Percentiles rank a stretch among this genome's conserved stretches.
Evolutionary conservation across 2,329 filamentous ascomycete genomes (phyloP).

Genomic region (Dactylellina sp.): DNA sequence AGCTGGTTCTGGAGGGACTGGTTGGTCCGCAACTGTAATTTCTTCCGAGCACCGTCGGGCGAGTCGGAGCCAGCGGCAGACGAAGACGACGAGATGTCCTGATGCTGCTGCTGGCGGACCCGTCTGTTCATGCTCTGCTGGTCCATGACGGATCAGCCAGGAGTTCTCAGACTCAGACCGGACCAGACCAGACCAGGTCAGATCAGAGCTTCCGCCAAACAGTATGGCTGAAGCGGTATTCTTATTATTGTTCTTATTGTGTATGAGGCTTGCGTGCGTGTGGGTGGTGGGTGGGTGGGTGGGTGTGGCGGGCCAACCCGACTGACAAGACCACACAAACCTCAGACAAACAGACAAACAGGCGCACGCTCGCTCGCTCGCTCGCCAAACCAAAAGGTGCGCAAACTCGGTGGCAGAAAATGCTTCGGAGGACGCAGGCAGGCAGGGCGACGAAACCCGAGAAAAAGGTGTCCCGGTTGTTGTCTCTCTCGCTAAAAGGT

Average conservation of each 20-base stretch:
- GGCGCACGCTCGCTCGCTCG: background rate
- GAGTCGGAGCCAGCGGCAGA: constrained; percentile 45
- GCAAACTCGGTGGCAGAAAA: background rate
- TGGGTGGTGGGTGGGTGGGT: background rate
- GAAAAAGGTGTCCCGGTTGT: constrained; percentile 3
- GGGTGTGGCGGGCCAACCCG: background rate
- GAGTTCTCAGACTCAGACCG: too few relatives aligned
- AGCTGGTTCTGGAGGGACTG: constrained; percentile 47
- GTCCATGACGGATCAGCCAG: constrained; percentile 5
- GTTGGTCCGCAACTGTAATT: constrained; percentile 23
- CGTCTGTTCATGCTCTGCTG: constrained; percentile 22
- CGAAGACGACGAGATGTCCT: constrained; percentile 27
- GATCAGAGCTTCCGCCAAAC: too few relatives aligned
- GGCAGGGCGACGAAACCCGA: background rate
- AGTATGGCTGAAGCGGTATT: constrained; percentile 1
- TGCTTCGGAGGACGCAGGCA: background rate
- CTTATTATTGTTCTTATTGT: too few relatives aligned
- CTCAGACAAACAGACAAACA: background rate
- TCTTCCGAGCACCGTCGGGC: constrained; percentile 20
- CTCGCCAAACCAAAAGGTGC: background rate
- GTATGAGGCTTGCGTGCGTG: constrained; percentile 9
- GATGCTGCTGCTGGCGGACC: constrained; percentile 22
- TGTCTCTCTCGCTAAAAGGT: constrained; percentile 26
- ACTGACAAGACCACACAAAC: too few relatives aligned
- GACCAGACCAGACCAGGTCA: too few relatives aligned